Base-by-base conservation (phyloP, 257 asterid species). In the Nicotiana otophora region DNA sequence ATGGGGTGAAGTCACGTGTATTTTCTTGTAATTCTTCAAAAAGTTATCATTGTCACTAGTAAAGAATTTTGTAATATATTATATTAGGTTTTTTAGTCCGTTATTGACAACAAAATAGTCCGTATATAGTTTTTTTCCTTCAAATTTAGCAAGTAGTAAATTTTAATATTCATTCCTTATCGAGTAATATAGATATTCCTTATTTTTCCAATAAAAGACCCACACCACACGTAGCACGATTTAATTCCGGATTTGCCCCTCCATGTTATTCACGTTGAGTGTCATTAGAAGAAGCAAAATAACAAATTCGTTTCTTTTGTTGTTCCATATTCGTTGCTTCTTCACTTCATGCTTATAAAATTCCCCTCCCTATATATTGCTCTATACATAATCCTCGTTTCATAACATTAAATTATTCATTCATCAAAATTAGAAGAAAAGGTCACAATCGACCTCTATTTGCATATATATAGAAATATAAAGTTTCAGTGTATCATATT, bases 241-340 rank as follows among this genome's bases (percentile, higher is more conserved):
- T 42, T 9, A 42, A 9, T 72, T 55, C 36, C 39, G 4, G 51
- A 42, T 74, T 85, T 78, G 48, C 83, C 68, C 82, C 66, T 63
- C 17, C 19, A 75, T 4, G 80, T 51, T 75, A 51, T 75, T 75
- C 80, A 75, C 80, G 42, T 11, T 42, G 34, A 39, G 16, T 20
- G 61, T 23, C 39, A 26, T 7, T 23, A 9, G 26, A 23, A 8
- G 62, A 48, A 74, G 62, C 63, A 74, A 74, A 48, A 48, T 14
- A 48, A 14, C 0, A 8, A 74, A 51, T 75, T 75, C 88, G 81
- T 85, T 58, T 28, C 84, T 69, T 68, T 17, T 34, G 17, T 30
- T 26, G 7, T 60, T 5, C 28, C 16, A 60, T 68, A 83, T 85
- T 62, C 65, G 81, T 87, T 87, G 83, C 20, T 62, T 75, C 42